A percentile compares a stretch with the other conserved stretches of the same genome.
Conservation (phyloP, 2,329 filamentous ascomycete species). For the Orbilia oligospora region DNA sequence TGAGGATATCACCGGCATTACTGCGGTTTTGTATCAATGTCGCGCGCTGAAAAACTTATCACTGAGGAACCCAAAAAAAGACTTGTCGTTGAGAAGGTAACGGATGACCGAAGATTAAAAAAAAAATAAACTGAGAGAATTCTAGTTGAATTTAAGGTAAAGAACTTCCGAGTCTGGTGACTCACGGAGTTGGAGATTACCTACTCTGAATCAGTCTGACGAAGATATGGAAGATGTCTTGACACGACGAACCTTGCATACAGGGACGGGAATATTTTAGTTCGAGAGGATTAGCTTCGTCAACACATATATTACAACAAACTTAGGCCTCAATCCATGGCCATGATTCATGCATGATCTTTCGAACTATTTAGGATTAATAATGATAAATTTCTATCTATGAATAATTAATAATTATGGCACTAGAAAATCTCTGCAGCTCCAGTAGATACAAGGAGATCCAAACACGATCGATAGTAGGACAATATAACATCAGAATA, state of each 20-base stretch:
- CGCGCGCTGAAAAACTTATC: neutral
- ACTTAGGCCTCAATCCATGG: neutral
- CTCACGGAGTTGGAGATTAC: conserved; percentile 14
- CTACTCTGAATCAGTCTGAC: conserved; percentile 29
- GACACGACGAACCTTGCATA: conserved; percentile 21
- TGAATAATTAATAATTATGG: no score
- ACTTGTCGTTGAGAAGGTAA: conserved; percentile 1
- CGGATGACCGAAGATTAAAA: neutral
- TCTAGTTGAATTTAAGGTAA: conserved; percentile 13
- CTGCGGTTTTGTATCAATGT: neutral
- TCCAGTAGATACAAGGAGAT: neutral
- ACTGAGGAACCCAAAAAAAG: neutral
- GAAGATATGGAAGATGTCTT: conserved; percentile 21
- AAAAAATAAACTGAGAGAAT: neutral
- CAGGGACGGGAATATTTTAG: conserved; percentile 16
- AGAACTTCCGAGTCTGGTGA: neutral
- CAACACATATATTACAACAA: conserved; percentile 28
- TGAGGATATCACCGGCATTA: conserved; percentile 91
- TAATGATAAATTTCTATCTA: no score
- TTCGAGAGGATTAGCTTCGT: neutral
- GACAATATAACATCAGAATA: no score
- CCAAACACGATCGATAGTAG: no score
- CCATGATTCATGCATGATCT: neutral
- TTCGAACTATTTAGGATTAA: neutral
- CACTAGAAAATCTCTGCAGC: no score